phyloP scores from a whole-genome alignment of 306 rosid genomes.

The Trichosanthes cucumerina region DNA sequence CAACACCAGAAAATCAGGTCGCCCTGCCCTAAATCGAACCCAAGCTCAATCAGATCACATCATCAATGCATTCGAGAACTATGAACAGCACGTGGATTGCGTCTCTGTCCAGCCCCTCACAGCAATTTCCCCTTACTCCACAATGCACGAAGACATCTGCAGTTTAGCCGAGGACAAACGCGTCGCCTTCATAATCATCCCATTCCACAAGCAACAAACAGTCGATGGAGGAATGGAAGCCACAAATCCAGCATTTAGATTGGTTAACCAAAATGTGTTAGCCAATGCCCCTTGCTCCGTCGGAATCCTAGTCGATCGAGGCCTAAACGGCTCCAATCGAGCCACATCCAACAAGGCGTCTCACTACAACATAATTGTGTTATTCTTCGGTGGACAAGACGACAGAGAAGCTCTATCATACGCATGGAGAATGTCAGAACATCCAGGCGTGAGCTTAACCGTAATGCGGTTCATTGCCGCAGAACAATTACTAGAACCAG shows the following conservation, averaged over 20 bases:
- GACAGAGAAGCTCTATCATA: slow-evolving; percentile 82
- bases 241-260: slow-evolving; percentile 50
- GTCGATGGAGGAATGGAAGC: slow-evolving; percentile 98
- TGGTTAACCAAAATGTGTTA: slow-evolving; percentile 64
- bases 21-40: slow-evolving; percentile 44
- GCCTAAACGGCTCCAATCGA: slow-evolving; percentile 51
- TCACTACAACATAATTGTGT: slow-evolving; percentile 33
- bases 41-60: slow-evolving; percentile 93
- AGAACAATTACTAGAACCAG: slow-evolving; percentile 18
- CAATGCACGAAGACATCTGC: slow-evolving; percentile 90
- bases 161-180: slow-evolving; percentile 70
- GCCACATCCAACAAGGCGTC: slow-evolving; percentile 34
- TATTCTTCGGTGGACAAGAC: slow-evolving; percentile 88
- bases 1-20: slow-evolving; percentile 43
- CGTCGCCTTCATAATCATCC: slow-evolving; percentile 55
- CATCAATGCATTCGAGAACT: slow-evolving; percentile 69
- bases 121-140: slow-evolving; percentile 80
- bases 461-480: slow-evolving; percentile 45
- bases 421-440: slow-evolving; percentile 75
- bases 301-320: slow-evolving; percentile 74
- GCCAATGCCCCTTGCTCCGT: slow-evolving; percentile 76
- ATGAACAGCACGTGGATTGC: slow-evolving; percentile 43
- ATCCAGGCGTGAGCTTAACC: slow-evolving; percentile 42
- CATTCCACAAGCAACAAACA: slow-evolving; percentile 87
- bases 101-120: slow-evolving; percentile 65